Base-by-base conservation (phyloP, 2,329 filamentous ascomycete genomes). In the Monosporascus sp. region DNA sequence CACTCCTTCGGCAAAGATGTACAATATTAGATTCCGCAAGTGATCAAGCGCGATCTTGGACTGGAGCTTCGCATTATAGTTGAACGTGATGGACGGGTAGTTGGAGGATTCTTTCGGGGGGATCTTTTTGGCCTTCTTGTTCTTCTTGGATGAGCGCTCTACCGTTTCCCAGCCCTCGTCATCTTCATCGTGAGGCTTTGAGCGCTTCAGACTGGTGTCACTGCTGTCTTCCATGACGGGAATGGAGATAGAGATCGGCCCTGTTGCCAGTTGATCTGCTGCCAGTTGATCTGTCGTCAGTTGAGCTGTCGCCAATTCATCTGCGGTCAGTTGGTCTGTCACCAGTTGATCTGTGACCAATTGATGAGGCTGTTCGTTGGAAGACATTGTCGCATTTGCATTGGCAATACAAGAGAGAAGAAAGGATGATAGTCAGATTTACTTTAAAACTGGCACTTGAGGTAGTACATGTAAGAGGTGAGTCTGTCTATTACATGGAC, bases 1-100 rank as follows among this genome's bases (percentile, higher is more conserved):
- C 2, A 77, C 65, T 14, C 84, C 84, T 64, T 88, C 84, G 56
- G 85, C 82, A 53, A 87, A 81, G 53, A 88, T 77, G 68, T 88
- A 88, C 11, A 86, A 73, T 25, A 86, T 75, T 44, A 88, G 71
- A 56, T 80, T 81, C 62, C 85, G 83, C 50, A 88, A 67, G 56
- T 84, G 80, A 55, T 78, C 79, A 46, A 88, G 74, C 56, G 81
- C 81, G 66, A 88, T 79, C 68, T 82, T 83, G 56, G 77, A 75
- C 60, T 84, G 78, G 6, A 88, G 72, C 59, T 82, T 79, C 18
- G 80, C 77, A 52, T 76, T 79, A 58, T 75, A 67, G 18, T 81
- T 81, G 60, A 86, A 84, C 20, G 71, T 71, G 57, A 87, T 80
- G 39, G 75, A 71, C 41, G 83, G 83, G 65, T 87, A 87, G 60